Base-by-base conservation (phyloP, 2,329 filamentous ascomycete genomes). In the Nothomitra cinnamomea region DNA sequence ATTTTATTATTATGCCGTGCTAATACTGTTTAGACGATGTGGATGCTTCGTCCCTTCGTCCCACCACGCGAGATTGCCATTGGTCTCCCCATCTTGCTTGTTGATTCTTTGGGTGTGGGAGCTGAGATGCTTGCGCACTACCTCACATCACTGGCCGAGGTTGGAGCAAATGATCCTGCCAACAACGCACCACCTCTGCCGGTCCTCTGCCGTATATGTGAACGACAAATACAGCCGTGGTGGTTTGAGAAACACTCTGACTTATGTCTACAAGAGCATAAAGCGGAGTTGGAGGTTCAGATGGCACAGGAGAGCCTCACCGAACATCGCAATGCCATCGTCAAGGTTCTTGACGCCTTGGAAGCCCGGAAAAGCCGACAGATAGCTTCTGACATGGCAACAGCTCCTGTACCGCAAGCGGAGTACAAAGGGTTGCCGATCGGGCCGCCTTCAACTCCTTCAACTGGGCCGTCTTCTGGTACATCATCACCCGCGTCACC, bases 211-310 rank as follows among this genome's bases (percentile, higher is more conserved):
- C 87, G 92, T 52, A 96, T 98, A 54, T 98, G 92, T 66, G 92
- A 98, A 65, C 86, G 92, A 53, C 87, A 95, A 57, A 96, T 98
- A 56, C 87, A 87, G 3, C 88, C 90, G 0, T 98, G 92, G 92
- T 98, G 92, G 94, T 98, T 98, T 61, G 92, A 98, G 69, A 98
- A 96, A 67, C 92, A 98, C 65, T 95, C 90, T 1, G 94, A 98
- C 62, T 72, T 96, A 19, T 98, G 92, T 63, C 73, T 95, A 54
- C 89, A 96, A 65, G 92, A 98, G 65, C 92, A 98, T 64, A 83
- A 85, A 52, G 90, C 92, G 0, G 92, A 98, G 65, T 94, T 95
- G 86, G 90, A 96, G 61, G 88, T 98, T 2, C 90, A 98, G 65
- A 83, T 96, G 74, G 81, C 89, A 4, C 92, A 98, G 63, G 92